Percentiles rank a stretch among this genome's conserved stretches.
phyloP scores from a whole-genome alignment of 2,329 filamentous ascomycete genomes.

The Magnaporthiopsis poae region DNA sequence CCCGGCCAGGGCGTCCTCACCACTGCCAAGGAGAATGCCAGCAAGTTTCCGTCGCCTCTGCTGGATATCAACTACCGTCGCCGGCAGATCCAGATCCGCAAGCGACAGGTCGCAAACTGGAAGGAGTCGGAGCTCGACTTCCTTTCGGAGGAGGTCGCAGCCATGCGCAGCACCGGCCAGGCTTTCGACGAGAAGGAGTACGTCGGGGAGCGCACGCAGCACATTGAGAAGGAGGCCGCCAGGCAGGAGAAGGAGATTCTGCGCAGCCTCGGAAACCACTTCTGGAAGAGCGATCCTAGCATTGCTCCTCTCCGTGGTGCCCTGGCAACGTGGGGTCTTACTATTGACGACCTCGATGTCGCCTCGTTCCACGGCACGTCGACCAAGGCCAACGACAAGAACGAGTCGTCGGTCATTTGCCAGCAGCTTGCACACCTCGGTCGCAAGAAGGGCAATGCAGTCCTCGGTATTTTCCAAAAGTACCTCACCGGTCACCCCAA shows the following conservation, averaged over 20 bases:
- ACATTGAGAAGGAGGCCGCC: slow-evolving; percentile 79
- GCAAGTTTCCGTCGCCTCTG: slow-evolving; percentile 89
- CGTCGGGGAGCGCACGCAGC: slow-evolving; percentile 68
- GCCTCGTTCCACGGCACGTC: slow-evolving; percentile 99
- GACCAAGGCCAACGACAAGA: slow-evolving; percentile 98
- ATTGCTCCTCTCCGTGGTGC: slow-evolving; percentile 94
- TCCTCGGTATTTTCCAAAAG: slow-evolving; percentile 98
- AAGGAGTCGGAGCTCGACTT: slow-evolving; percentile 91
- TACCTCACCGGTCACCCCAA: slow-evolving; percentile 98
- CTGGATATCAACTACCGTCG: slow-evolving; percentile 96
- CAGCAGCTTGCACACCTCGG: slow-evolving; percentile 92
- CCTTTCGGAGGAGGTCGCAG: slow-evolving; percentile 81
- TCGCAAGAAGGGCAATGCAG: slow-evolving; percentile 88
- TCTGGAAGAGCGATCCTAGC: slow-evolving; percentile 91
- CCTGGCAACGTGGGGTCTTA: slow-evolving; percentile 94
- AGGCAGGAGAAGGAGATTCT: slow-evolving; percentile 90
- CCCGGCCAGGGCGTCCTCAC: slow-evolving; percentile 95
- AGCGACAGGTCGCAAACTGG: slow-evolving; percentile 91
- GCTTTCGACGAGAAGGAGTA: slow-evolving; percentile 78
- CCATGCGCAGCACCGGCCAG: slow-evolving; percentile 71
- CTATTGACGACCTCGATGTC: slow-evolving; percentile 87
- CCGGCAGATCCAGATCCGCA: slow-evolving; percentile 86
- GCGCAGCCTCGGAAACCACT: slow-evolving; percentile 89
- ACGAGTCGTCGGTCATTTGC: slow-evolving; percentile 95
- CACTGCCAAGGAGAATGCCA: slow-evolving; percentile 78